Base-by-base conservation (phyloP, 2,329 filamentous ascomycete species). In the Meredithiella fracta region DNA sequence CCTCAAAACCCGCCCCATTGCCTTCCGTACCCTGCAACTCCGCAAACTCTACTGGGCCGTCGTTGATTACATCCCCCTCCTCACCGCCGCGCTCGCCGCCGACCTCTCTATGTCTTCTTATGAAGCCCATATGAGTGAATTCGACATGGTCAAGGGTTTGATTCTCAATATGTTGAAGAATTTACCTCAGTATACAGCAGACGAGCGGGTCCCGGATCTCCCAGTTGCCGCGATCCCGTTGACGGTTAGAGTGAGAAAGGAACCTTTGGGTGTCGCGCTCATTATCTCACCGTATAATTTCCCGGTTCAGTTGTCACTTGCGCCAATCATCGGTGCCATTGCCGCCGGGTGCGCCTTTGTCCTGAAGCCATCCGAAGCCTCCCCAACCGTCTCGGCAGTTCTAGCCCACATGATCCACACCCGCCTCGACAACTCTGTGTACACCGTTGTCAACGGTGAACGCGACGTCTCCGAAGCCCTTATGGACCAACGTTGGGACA, bases 241-340 rank as follows among this genome's bases (percentile, higher is more conserved):
- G 70, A 82, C 74, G 56, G 85, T 89, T 38, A 83, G 77, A 65
- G 82, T 94, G 66, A 76, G 82, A 61, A 94, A 94, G 71, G 91
- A 97, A 65, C 92, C 92, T 1, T 69, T 96, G 57, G 92, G 92
- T 37, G 73, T 81, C 42, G 80, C 87, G 9, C 73, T 97, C 62
- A 80, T 96, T 64, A 94, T 97, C 65, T 88, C 89, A 57, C 82
- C 92, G 47, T 97, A 87, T 78, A 98, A 98, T 73, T 95, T 90
- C 68, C 92, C 92, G 53, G 73, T 95, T 67, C 83, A 90, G 69
- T 76, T 97, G 47, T 80, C 82, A 38, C 67, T 97, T 42, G 77
- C 79, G 1, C 89, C 91, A 1, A 69, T 94, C 59, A 78, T 95
- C 60, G 92, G 91, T 58, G 92, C 91, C 64, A 95, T 98, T 63